These are phyloP conservation scores for Ascobolus immersus DNA, from an alignment of 495 filamentous ascomycete genomes.

Conservation along the genomic window DNA sequence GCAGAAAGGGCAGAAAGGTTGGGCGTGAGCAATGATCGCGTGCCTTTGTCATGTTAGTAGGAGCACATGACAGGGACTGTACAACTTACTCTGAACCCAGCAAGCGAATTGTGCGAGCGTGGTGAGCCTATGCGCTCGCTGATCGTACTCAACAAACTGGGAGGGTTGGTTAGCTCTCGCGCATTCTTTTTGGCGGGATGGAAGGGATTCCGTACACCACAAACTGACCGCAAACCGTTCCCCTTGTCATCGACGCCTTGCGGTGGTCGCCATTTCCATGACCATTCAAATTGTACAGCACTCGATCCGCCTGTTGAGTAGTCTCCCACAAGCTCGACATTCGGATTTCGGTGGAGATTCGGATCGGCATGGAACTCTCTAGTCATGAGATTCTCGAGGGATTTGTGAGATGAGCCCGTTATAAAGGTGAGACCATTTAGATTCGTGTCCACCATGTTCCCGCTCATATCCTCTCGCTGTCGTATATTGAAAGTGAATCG, in stretches of 20 bases:
- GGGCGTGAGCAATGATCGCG: no score
- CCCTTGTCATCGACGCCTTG: constrained; percentile 58
- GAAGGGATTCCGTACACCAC: constrained; percentile 39
- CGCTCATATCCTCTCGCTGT: constrained; percentile 32
- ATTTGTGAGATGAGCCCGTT: constrained; percentile 57
- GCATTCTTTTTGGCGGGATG: not conserved
- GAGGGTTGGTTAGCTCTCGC: constrained; percentile 1
- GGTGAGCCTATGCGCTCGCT: constrained; percentile 64
- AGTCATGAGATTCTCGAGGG: constrained; percentile 80
- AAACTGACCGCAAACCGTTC: constrained; percentile 69
- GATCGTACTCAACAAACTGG: constrained; percentile 85
- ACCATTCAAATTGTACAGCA: constrained; percentile 80
- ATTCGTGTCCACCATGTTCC: constrained; percentile 35
- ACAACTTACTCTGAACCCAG: constrained; percentile 63
- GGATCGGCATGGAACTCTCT: constrained; percentile 91
- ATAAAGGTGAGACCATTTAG: constrained; percentile 83
- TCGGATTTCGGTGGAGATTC: constrained; percentile 89
- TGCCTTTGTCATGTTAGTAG: not conserved
- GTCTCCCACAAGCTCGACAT: constrained; percentile 77
- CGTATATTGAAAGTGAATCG: constrained; percentile 77
- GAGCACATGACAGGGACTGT: not conserved
- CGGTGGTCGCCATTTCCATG: constrained; percentile 88
- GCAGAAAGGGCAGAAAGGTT: constrained; percentile 31
- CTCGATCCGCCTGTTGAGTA: constrained; percentile 54
- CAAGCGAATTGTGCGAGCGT: constrained; percentile 81